Conservation (phyloP, 441 rosid genomes). For the Breynia disticha region DNA sequence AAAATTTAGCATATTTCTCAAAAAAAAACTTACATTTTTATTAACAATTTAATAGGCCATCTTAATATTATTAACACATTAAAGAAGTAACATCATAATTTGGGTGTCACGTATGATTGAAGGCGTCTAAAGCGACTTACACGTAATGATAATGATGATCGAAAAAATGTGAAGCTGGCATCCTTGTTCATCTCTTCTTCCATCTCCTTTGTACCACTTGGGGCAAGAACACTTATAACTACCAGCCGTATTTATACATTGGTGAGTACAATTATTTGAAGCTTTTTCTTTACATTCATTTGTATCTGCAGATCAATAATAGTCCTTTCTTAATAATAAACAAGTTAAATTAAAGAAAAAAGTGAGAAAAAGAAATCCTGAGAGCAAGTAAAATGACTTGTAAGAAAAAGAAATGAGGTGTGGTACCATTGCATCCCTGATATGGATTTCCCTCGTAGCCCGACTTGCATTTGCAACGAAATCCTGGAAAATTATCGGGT, state of each 20-base stretch:
- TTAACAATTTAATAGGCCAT: too few relatives aligned
- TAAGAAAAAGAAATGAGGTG: too few relatives aligned
- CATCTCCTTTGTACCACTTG: neutral
- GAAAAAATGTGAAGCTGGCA: neutral
- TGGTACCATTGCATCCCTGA: slow-evolving; percentile 22
- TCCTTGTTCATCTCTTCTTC: neutral
- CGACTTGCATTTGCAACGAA: slow-evolving; percentile 1
- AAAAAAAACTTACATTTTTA: too few relatives aligned
- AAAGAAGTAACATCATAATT: too few relatives aligned
- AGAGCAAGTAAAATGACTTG: too few relatives aligned
- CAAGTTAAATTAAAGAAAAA: too few relatives aligned
- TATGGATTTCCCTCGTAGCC: slow-evolving; percentile 28
- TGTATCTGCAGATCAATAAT: neutral
- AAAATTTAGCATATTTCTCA: too few relatives aligned
- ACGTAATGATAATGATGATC: neutral
- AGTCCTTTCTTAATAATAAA: too few relatives aligned
- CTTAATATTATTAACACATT: too few relatives aligned
- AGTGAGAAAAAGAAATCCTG: too few relatives aligned
- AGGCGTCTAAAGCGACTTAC: neutral
- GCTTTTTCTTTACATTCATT: neutral
- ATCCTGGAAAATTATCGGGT: slow-evolving; percentile 9
- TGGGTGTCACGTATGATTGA: neutral
- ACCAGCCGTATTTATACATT: neutral
- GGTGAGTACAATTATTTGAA: neutral
- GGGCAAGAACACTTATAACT: neutral